Evolutionary conservation across 805 yeast species (phyloP).

Genomic region (Metschnikowia drakensbergensis): DNA sequence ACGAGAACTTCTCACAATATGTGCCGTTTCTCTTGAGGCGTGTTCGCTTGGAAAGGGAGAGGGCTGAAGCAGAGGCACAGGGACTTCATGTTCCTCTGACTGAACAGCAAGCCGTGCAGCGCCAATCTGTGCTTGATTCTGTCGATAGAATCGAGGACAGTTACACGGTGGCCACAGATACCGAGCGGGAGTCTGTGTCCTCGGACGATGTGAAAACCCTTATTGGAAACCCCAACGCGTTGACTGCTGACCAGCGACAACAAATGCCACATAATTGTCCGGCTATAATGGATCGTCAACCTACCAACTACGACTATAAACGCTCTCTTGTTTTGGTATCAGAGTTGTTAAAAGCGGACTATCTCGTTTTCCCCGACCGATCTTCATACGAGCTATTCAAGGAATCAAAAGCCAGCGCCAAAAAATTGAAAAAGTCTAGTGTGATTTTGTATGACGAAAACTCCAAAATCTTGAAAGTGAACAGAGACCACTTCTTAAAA

Average conservation of each 20-base stretch:
- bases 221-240: background rate
- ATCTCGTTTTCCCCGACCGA: constrained; percentile 29
- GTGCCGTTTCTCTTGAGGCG: constrained; percentile 37
- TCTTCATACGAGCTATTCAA: constrained; percentile 30
- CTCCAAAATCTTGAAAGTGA: constrained; percentile 14
- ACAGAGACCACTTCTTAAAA: background rate
- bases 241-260: background rate
- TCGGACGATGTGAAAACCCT: constrained; percentile 4
- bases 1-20: constrained; percentile 36
- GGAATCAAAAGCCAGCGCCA: constrained; percentile 21
- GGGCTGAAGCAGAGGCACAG: background rate
- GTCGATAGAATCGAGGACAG: background rate
- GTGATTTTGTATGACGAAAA: constrained; percentile 19
- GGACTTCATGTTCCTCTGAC: background rate
- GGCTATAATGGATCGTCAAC: constrained; percentile 20
- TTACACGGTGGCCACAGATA: constrained; percentile 2
- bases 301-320: constrained; percentile 25
- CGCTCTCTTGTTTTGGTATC: constrained; percentile 29
- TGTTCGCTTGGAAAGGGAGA: constrained; percentile 19
- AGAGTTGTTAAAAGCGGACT: constrained; percentile 29
- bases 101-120: background rate
- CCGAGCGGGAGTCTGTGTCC: constrained; percentile 2
- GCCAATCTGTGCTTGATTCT: background rate
- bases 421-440: constrained; percentile 22
- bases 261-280: background rate